Base-by-base conservation (phyloP, 192 early-diverging fungal species). In the Coemansia sp. region DNA sequence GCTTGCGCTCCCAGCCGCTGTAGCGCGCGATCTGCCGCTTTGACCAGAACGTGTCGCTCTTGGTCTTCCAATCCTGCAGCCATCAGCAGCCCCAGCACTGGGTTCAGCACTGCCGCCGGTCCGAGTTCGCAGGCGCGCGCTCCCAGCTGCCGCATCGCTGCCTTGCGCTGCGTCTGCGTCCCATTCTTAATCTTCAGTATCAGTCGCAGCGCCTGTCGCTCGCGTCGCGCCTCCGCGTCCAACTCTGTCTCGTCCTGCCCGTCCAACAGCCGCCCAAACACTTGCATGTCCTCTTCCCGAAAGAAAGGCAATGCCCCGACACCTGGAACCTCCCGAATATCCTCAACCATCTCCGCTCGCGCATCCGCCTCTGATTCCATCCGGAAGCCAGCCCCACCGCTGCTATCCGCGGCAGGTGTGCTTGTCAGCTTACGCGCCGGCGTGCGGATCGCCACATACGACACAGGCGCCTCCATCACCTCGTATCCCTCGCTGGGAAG, bases 101-200 rank as follows among this genome's bases (percentile, higher is more conserved):
- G 96, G 75, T 94, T 94, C 80, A 99, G 98, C 4, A 99, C 83
- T 31, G 96, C 86, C 12, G 89, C 93, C 7, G 96, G 87, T 1
- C 97, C 97, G 74, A 97, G 92, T 57, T 95, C 94, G 56, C 94
- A 84, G 1, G 97, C 97, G 65, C 94, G 93, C 68, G 97, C 97
- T 0, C 93, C 93, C 54, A 99, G 96, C 62, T 95, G 93, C 38
- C 97, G 88, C 66, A 98, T 83, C 1, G 96, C 93, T 8, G 83
- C 81, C 71, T 98, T 99, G 53, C 97, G 90, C 85, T 93, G 87
- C 4, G 94, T 91, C 18, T 96, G 93, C 8, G 94, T 90, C 31
- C 97, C 97, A 66, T 99, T 99, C 84, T 99, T 99, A 78, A 99
- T 97, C 74, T 94, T 95, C 19, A 99, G 85, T 59, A 99, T 74